Percentiles rank a stretch among this genome's conserved stretches.
These are phyloP conservation scores for Neopestalotiopsis sp. DNA, from an alignment of 2,329 filamentous ascomycete species.

Conservation along the genomic window DNA sequence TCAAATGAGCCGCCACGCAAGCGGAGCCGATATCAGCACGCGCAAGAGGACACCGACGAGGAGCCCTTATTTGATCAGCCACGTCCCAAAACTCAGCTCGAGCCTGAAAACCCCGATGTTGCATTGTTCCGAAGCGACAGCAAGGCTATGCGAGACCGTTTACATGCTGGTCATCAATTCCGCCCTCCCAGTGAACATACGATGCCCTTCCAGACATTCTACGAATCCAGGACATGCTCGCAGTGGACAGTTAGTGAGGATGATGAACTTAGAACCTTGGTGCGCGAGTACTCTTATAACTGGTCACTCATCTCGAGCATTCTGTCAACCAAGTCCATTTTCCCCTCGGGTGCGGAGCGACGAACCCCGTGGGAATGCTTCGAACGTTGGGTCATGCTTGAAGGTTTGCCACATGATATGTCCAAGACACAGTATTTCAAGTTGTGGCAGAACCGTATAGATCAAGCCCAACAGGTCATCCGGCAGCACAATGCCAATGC, in stretches of 20 bases:
- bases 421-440: constrained; percentile 96
- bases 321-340: constrained; percentile 74
- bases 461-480: constrained; percentile 61
- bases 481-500: constrained; percentile 58
- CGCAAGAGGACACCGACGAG: constrained; percentile 69
- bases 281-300: constrained; percentile 94
- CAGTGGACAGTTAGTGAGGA: constrained; percentile 93
- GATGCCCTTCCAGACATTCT: constrained; percentile 91
- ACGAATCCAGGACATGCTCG: constrained; percentile 83
- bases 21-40: constrained; percentile 82
- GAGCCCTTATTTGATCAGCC: constrained; percentile 42
- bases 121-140: constrained; percentile 90
- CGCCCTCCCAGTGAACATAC: constrained; percentile 87
- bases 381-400: constrained; percentile 91
- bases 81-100: constrained; percentile 49
- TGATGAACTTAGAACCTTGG: constrained; percentile 82
- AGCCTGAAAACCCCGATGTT: constrained; percentile 75
- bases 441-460: constrained; percentile 65
- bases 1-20: constrained; percentile 71
- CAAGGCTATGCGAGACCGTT: constrained; percentile 84
- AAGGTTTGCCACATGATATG: constrained; percentile 91
- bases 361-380: constrained; percentile 99
- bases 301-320: constrained; percentile 93
- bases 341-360: constrained; percentile 84
- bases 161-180: constrained; percentile 92